phyloP scores from a whole-genome alignment of 139 green algal genomes.

The Auxenochlorella pyrenoidosa region DNA sequence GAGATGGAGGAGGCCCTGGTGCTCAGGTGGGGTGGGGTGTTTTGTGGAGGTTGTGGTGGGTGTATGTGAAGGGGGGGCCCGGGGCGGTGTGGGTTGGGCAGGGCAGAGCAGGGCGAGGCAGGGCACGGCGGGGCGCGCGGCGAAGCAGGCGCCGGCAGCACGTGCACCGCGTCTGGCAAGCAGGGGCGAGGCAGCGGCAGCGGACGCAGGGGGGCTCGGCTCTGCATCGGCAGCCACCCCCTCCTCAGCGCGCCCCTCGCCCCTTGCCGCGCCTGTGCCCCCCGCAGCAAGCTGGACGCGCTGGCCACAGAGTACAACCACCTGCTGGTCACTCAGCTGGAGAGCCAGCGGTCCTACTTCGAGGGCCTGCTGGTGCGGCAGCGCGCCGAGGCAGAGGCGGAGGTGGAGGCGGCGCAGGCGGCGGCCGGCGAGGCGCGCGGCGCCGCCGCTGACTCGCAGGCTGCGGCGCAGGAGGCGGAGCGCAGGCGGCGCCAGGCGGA shows the following conservation, averaged over 20 bases:
- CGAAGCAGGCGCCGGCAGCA: too few relatives aligned
- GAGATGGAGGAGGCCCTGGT: slow-evolving; percentile 76
- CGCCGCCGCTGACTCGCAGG: not conserved
- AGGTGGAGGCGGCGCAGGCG: slow-evolving; percentile 36
- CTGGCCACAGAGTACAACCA: slow-evolving; percentile 91
- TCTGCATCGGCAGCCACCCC: too few relatives aligned
- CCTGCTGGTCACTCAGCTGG: slow-evolving; percentile 91
- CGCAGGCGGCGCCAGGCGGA: slow-evolving; percentile 56
- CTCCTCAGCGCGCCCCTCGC: too few relatives aligned
- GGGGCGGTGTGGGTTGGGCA: too few relatives aligned
- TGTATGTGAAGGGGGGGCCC: too few relatives aligned
- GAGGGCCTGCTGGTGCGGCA: slow-evolving; percentile 60
- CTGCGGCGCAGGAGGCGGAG: slow-evolving; percentile 49
- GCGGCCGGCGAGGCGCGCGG: slow-evolving; percentile 5
- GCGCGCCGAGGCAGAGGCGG: slow-evolving; percentile 7
- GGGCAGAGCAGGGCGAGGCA: too few relatives aligned
- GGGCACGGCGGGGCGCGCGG: too few relatives aligned
- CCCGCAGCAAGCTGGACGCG: slow-evolving; percentile 76
- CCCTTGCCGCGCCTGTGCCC: too few relatives aligned
- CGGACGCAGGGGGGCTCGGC: too few relatives aligned
- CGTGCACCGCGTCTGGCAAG: too few relatives aligned
- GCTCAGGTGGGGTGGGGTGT: slow-evolving; percentile 17
- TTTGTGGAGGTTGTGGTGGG: too few relatives aligned
- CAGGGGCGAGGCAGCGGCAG: too few relatives aligned
- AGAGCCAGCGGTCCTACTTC: slow-evolving; percentile 90